A percentile compares a stretch with the other conserved stretches of the same genome.
Conservation (phyloP, 495 filamentous ascomycete species). For the Xylaria telfairii region DNA sequence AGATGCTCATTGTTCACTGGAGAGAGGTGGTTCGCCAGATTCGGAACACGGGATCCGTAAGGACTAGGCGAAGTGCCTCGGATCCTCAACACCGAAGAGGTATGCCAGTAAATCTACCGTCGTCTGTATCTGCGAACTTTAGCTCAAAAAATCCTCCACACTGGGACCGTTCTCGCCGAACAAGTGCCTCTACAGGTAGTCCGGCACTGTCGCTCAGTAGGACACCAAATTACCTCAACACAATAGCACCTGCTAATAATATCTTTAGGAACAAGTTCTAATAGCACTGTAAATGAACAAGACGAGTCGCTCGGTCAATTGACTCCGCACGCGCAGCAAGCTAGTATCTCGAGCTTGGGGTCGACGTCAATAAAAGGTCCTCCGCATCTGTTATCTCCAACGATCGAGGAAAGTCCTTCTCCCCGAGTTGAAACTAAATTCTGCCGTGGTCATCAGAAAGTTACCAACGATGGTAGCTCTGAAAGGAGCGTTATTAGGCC, state of each 20-base stretch:
- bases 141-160: constrained; percentile 36
- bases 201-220: constrained; percentile 33
- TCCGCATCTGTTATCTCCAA: constrained; percentile 40
- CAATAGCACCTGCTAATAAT: neutral
- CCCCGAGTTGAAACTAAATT: constrained; percentile 1
- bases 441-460: neutral
- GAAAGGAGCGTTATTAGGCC: neutral
- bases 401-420: constrained; percentile 40
- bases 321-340: neutral
- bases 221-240: neutral
- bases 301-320: neutral
- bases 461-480: neutral
- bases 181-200: constrained; percentile 32
- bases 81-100: neutral
- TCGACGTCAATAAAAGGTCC: constrained; percentile 29
- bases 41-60: constrained; percentile 45
- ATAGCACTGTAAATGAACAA: constrained; percentile 1
- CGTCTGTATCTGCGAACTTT: constrained; percentile 41
- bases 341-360: constrained; percentile 32
- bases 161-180: constrained; percentile 30
- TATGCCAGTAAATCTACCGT: neutral
- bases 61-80: constrained; percentile 25
- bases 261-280: neutral
- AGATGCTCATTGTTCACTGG: constrained; percentile 67
- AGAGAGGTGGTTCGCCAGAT: constrained; percentile 63